Conservation (phyloP, 2,329 filamentous ascomycete species). For the Aspergillus chevalieri region DNA sequence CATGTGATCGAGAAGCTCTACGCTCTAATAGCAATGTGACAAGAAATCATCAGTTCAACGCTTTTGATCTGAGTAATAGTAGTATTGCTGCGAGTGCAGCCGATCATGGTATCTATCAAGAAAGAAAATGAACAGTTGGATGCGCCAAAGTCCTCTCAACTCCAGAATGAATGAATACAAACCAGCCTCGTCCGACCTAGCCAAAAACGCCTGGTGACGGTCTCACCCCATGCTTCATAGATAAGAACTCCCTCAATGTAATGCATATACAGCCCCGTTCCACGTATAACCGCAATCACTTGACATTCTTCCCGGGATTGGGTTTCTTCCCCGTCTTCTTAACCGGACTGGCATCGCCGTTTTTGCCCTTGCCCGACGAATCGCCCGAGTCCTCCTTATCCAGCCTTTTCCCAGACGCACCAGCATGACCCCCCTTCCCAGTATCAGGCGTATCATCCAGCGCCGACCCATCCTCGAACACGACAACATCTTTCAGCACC, state of each 20-base stretch:
- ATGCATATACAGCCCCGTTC: not conserved
- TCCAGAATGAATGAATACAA: not conserved
- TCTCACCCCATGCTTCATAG: not conserved
- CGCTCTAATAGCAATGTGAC: constrained; percentile 6
- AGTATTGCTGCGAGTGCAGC: constrained; percentile 2
- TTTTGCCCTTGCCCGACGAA: constrained; percentile 5
- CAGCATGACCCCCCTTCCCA: not conserved
- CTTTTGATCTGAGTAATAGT: constrained; percentile 21
- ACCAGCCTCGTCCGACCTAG: not conserved
- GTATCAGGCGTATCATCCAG: constrained; percentile 6
- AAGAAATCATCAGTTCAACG: not conserved
- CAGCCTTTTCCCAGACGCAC: constrained; percentile 2
- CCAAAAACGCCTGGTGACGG: not conserved
- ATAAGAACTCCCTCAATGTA: not conserved
- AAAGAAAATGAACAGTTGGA: not conserved
- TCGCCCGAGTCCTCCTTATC: constrained; percentile 6
- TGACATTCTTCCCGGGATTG: constrained; percentile 16
- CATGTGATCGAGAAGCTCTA: not conserved
- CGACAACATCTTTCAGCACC: constrained; percentile 47
- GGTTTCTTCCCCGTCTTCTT: constrained; percentile 22
- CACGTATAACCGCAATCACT: not conserved
- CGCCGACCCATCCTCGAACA: constrained; percentile 35
- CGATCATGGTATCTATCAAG: not conserved
- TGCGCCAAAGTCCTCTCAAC: not conserved
- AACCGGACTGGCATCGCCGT: constrained; percentile 17